These are phyloP conservation scores for Lactarius sanguifluus DNA, from an alignment of 768 basidiomycete genomes.

Conservation along the genomic window DNA sequence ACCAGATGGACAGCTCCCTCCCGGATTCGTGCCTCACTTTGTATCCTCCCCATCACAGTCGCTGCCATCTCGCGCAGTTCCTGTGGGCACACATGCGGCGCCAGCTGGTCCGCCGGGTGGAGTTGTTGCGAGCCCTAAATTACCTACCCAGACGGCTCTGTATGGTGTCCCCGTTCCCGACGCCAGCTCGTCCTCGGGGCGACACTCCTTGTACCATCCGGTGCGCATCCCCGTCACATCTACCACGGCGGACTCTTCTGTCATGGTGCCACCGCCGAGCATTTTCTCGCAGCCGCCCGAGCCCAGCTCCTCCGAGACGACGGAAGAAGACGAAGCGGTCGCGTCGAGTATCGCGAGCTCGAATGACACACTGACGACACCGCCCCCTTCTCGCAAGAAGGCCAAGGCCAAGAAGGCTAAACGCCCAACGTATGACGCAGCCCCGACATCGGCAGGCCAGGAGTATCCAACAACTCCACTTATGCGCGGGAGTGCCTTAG, in stretches of 20 bases:
- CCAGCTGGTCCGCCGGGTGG: conserved; percentile 9
- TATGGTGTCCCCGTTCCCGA: conserved; percentile 24
- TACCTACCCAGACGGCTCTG: conserved; percentile 8
- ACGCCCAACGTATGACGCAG: conserved; percentile 25
- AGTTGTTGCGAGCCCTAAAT: conserved; percentile 10
- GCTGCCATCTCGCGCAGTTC: background rate
- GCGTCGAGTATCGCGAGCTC: conserved; percentile 28
- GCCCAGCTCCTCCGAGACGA: conserved; percentile 25
- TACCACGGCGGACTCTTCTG: conserved; percentile 20
- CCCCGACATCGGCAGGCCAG: conserved; percentile 10
- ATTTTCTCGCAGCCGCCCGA: conserved; percentile 25
- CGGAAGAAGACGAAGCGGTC: conserved; percentile 24
- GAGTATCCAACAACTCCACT: conserved; percentile 26
- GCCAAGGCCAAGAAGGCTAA: conserved; percentile 6
- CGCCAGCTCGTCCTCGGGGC: conserved; percentile 22
- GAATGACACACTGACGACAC: conserved; percentile 28
- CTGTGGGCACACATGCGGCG: background rate
- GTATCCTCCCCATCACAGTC: conserved; percentile 19
- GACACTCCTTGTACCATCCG: conserved; percentile 12
- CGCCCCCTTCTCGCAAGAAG: conserved; percentile 25
- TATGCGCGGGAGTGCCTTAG: conserved; percentile 4
- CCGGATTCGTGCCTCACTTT: conserved; percentile 23
- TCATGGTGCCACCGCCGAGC: conserved; percentile 25
- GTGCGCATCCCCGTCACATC: conserved; percentile 16
- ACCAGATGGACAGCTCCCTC: conserved; percentile 23